Conservation (phyloP, 805 yeast genomes). For the Candida nonsorbophila region DNA sequence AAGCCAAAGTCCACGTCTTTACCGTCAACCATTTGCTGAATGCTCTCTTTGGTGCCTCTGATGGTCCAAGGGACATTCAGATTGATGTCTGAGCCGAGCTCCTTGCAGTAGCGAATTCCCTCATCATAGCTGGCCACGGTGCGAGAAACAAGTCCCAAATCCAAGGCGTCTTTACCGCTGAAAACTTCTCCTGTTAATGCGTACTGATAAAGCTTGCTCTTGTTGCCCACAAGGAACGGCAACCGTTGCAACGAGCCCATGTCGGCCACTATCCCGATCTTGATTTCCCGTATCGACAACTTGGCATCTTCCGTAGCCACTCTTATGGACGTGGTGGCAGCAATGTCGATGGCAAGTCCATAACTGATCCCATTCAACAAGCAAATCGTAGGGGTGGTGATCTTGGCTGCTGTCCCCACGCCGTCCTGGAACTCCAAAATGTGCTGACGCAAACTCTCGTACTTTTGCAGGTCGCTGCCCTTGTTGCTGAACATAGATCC, state of each 20-base stretch:
- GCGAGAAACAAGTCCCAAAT: constrained; percentile 49
- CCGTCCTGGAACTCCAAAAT: constrained; percentile 56
- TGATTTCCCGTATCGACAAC: constrained; percentile 63
- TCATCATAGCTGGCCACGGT: constrained; percentile 41
- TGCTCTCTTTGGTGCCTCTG: constrained; percentile 53
- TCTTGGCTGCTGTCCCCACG: constrained; percentile 43
- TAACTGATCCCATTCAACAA: constrained; percentile 58
- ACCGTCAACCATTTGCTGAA: constrained; percentile 40
- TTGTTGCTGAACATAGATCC: constrained; percentile 1
- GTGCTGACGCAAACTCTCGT: constrained; percentile 22
- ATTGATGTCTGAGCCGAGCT: constrained; percentile 45
- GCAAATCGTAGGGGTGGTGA: constrained; percentile 58
- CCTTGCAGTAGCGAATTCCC: constrained; percentile 46
- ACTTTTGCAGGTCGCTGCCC: constrained; percentile 9
- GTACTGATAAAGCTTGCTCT: constrained; percentile 53
- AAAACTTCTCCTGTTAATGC: constrained; percentile 60
- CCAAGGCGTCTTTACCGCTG: constrained; percentile 47
- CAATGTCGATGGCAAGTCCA: constrained; percentile 68
- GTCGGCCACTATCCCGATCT: constrained; percentile 73
- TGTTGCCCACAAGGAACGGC: constrained; percentile 48
- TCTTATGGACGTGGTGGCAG: constrained; percentile 55
- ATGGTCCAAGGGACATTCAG: constrained; percentile 53
- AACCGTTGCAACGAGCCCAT: constrained; percentile 72
- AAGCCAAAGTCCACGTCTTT: constrained; percentile 42
- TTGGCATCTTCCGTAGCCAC: constrained; percentile 46